Base-by-base conservation (phyloP, 139 green algal genomes). In the Coelastrella sp. region DNA sequence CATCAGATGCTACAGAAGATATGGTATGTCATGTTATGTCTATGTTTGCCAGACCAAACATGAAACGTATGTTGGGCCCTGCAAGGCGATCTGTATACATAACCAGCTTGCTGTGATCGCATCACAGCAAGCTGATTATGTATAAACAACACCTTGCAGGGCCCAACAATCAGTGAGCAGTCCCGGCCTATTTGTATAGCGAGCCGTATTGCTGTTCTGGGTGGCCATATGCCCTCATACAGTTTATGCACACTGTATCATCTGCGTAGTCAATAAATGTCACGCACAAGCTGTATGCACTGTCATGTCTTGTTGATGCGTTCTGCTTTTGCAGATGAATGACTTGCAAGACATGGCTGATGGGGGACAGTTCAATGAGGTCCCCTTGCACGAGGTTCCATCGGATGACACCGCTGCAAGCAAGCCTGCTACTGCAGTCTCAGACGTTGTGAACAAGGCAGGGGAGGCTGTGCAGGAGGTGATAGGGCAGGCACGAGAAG, bases 251-350 rank as follows among this genome's bases (percentile, higher is more conserved):
- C 7, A 68, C 10, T 10, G 7, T 68, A 10, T 68, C 61, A 68
- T 17, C 7, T 10, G 10, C 61, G 7, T 68, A 7, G 10, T 68
- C 61, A 17, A 68, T 68, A 7, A 17, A 68, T 17, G 61, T 68
- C 7, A 68, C 61, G 10, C 10, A 68, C 61, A 68, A 10, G 61
- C 7, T 68, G 61, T 68, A n/a, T n/a, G n/a, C n/a, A n/a, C n/a
- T 68, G 61, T 17, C 61, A 68, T 68, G 61, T 68, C 61, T n/a
- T 68, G 61, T 10, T 59, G 11, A 10, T 80, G 73, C 23, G 57
- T 59, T 16, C 7, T 57, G 74, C 17, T 80, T 60, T 59, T 16
- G 19, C 87, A 87, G 87, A 87, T 87, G 77, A 32, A 87, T 71
- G 54, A 19, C 64, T 56, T 91, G 64, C 79, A 91, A 57, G 74